phyloP scores from a whole-genome alignment of 1,284 basidiomycete species.

The Moesziomyces parantarcticus region DNA sequence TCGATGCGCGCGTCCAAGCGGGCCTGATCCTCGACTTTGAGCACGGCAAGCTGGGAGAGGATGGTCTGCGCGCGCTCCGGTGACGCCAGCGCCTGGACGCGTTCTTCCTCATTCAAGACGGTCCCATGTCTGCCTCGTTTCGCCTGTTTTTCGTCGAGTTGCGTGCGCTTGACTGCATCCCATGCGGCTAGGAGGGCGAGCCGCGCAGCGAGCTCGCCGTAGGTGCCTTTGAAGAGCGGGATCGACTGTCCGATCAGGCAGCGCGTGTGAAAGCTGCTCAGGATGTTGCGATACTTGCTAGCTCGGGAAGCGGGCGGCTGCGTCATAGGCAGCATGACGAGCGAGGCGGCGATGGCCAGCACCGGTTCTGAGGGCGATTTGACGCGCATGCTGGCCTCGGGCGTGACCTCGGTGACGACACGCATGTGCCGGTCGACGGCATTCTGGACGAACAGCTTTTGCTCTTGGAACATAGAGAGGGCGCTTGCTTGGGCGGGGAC shows the following conservation, averaged over 20 bases:
- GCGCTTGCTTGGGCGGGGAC: not conserved
- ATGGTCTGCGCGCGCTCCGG: conserved; percentile 5
- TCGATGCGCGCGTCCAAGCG: no score
- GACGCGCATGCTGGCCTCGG: conserved; percentile 1
- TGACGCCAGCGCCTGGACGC: not conserved
- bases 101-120: no score
- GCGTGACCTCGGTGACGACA: conserved; percentile 1
- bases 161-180: conserved; percentile 14
- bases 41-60: not conserved
- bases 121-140: not conserved
- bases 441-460: not conserved
- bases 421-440: conserved; percentile 23
- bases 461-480: no score
- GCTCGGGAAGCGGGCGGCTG: not conserved
- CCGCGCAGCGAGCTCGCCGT: conserved; percentile 15
- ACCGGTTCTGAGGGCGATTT: conserved; percentile 15
- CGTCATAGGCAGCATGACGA: conserved; percentile 4
- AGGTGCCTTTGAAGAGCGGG: conserved; percentile 6
- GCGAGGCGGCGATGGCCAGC: conserved; percentile 18
- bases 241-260: conserved; percentile 1
- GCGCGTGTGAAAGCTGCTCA: not conserved
- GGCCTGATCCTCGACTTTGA: not conserved
- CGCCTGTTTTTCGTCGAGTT: no score
- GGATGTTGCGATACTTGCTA: conserved; percentile 1
- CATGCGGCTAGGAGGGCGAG: conserved; percentile 13